phyloP scores from a whole-genome alignment of 306 rosid genomes.

The Urtica urens region DNA sequence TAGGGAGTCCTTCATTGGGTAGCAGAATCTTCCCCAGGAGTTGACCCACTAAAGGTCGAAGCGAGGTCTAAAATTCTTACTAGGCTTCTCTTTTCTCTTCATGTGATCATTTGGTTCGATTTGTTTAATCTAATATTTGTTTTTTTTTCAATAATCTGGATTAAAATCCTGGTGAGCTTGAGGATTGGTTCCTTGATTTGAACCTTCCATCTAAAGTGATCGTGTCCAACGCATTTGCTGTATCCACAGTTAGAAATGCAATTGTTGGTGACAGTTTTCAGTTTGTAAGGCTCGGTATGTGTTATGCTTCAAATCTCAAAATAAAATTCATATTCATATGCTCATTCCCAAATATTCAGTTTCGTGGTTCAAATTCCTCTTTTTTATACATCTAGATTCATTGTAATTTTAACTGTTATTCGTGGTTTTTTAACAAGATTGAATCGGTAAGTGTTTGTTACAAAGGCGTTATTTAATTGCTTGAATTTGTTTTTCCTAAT shows the following conservation, averaged over 20 bases:
- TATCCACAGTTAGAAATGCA: conserved; percentile 39
- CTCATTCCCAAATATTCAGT: no score
- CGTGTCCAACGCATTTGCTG: conserved; percentile 54
- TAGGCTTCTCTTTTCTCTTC: neutral
- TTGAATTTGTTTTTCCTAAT: no score
- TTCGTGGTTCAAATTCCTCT: no score
- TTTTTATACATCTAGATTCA: no score
- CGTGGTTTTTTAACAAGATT: no score
- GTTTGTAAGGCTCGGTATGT: conserved; percentile 88
- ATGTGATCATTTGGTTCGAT: neutral
- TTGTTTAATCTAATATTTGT: neutral
- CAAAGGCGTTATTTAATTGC: no score
- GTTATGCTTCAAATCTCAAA: neutral
- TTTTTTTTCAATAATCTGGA: conserved; percentile 2
- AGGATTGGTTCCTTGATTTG: conserved; percentile 82
- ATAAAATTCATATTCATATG: no score
- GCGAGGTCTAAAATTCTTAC: conserved; percentile 49
- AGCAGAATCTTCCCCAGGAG: conserved; percentile 67
- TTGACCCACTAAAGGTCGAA: conserved; percentile 77
- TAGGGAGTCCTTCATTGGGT: conserved; percentile 99
- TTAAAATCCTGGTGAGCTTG: conserved; percentile 93
- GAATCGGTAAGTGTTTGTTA: no score
- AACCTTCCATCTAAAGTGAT: conserved; percentile 61
- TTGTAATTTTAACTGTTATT: no score
- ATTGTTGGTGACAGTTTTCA: conserved; percentile 67